Conservation (phyloP, 768 basidiomycete species). For the Mycena latifolia region DNA sequence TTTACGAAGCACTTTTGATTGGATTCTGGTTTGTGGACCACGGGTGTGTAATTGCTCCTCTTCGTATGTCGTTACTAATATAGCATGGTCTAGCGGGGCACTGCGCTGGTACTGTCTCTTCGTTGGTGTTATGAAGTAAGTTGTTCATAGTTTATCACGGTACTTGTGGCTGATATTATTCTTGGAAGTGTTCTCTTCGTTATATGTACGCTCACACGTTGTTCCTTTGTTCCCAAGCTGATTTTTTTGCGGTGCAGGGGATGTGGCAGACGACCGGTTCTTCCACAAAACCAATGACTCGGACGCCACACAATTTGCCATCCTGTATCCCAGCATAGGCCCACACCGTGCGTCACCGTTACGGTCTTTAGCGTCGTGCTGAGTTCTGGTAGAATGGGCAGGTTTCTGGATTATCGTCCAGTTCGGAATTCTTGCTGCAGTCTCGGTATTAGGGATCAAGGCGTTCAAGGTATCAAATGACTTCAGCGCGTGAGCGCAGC, state of each 20-base stretch:
- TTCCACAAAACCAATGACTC: constrained; percentile 96
- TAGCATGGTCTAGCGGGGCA: constrained; percentile 66
- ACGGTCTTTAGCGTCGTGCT: neutral
- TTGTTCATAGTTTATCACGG: constrained; percentile 19
- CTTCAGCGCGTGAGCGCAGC: constrained; percentile 23
- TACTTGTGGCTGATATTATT: constrained; percentile 11
- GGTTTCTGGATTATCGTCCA: constrained; percentile 88
- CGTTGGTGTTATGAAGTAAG: constrained; percentile 88
- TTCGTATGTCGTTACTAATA: neutral
- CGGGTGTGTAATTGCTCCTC: constrained; percentile 64
- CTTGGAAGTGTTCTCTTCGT: constrained; percentile 81
- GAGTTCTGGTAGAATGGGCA: constrained; percentile 78
- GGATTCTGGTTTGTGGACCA: constrained; percentile 98
- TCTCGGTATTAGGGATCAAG: constrained; percentile 83
- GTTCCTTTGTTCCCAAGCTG: neutral
- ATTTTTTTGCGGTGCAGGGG: constrained; percentile 67
- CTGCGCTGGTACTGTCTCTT: constrained; percentile 89
- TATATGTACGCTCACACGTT: constrained; percentile 69
- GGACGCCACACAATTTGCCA: constrained; percentile 89
- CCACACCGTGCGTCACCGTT: constrained; percentile 70
- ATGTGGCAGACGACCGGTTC: constrained; percentile 93
- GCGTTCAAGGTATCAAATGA: constrained; percentile 77
- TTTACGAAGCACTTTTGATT: constrained; percentile 88
- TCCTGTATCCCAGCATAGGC: constrained; percentile 77
- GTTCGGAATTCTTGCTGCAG: constrained; percentile 77